Conservation (phyloP, 1,284 basidiomycete species). For the Cryptococcus sp. region DNA sequence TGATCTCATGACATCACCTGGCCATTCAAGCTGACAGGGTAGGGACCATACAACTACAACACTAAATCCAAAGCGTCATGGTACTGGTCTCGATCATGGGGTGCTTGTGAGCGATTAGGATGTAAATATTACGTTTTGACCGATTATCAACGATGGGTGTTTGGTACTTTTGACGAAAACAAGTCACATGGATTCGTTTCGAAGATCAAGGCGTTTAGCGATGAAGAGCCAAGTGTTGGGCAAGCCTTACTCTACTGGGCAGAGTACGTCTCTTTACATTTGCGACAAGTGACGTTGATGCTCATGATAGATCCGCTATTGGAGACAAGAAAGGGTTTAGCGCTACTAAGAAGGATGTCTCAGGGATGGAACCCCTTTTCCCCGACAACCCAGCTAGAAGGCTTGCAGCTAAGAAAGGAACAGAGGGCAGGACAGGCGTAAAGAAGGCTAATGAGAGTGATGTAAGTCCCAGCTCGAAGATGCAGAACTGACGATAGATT, state of each 20-base stretch:
- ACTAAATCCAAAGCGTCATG: slow-evolving; percentile 49
- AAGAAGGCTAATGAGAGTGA: slow-evolving; percentile 44
- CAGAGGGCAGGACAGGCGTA: slow-evolving; percentile 14
- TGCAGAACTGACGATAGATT: slow-evolving; percentile 30
- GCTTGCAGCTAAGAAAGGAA: slow-evolving; percentile 18
- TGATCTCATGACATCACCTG: neutral
- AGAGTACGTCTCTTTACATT: slow-evolving; percentile 19
- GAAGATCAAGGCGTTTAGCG: slow-evolving; percentile 31
- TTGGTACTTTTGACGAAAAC: slow-evolving; percentile 45
- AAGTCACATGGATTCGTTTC: slow-evolving; percentile 39
- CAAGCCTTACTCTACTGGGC: slow-evolving; percentile 46
- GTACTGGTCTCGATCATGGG: slow-evolving; percentile 48
- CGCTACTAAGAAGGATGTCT: slow-evolving; percentile 33
- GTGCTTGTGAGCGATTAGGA: slow-evolving; percentile 41
- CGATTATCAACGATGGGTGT: slow-evolving; percentile 49
- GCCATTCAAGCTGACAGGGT: neutral
- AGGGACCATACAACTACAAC: slow-evolving; percentile 48
- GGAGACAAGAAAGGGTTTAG: slow-evolving; percentile 30
- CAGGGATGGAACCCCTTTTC: slow-evolving; percentile 32
- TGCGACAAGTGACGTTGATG: neutral
- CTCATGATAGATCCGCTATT: slow-evolving; percentile 22
- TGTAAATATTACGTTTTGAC: slow-evolving; percentile 47
- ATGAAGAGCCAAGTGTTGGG: slow-evolving; percentile 36
- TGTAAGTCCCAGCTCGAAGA: slow-evolving; percentile 23
- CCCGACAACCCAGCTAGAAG: slow-evolving; percentile 45